Conservation (phyloP, 805 yeast genomes). For the Pichia insulana region DNA sequence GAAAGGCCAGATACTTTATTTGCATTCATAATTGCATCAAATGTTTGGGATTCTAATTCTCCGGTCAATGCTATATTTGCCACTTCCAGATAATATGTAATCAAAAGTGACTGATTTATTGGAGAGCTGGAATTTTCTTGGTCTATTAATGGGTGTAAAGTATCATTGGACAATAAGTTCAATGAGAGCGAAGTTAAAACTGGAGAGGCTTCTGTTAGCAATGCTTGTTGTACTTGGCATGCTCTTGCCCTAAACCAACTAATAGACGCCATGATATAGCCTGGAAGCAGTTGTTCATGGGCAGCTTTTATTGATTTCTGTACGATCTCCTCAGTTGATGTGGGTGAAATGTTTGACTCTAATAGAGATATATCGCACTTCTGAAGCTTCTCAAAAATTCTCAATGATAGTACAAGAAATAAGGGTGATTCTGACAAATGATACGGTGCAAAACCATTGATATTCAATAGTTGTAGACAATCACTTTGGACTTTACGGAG, state of each 20-base stretch:
- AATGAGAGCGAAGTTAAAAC: slow-evolving; percentile 35
- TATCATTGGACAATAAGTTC: slow-evolving; percentile 29
- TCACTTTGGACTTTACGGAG: slow-evolving; percentile 4
- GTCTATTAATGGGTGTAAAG: slow-evolving; percentile 27
- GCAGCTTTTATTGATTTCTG: slow-evolving; percentile 11
- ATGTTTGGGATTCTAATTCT: slow-evolving; percentile 52
- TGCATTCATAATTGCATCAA: slow-evolving; percentile 47
- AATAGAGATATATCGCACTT: slow-evolving; percentile 24
- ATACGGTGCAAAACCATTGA: slow-evolving; percentile 60
- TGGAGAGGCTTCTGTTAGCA: slow-evolving; percentile 52
- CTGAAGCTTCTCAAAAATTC: slow-evolving; percentile 35
- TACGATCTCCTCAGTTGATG: slow-evolving; percentile 19
- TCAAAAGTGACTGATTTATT: slow-evolving; percentile 29
- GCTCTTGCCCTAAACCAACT: slow-evolving; percentile 76
- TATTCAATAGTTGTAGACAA: slow-evolving; percentile 13
- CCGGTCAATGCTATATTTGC: slow-evolving; percentile 58
- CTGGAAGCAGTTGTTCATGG: slow-evolving; percentile 3
- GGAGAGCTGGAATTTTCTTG: slow-evolving; percentile 26
- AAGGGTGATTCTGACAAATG: slow-evolving; percentile 46
- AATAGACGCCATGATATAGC: slow-evolving; percentile 37
- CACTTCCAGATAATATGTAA: slow-evolving; percentile 52
- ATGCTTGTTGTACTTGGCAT: slow-evolving; percentile 51
- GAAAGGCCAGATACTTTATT: slow-evolving; percentile 50
- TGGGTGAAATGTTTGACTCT: slow-evolving; percentile 8
- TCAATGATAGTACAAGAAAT: slow-evolving; percentile 34